These are phyloP conservation scores for Colletotrichum lentis DNA, from an alignment of 2,329 filamentous ascomycete species.

Conservation along the genomic window DNA sequence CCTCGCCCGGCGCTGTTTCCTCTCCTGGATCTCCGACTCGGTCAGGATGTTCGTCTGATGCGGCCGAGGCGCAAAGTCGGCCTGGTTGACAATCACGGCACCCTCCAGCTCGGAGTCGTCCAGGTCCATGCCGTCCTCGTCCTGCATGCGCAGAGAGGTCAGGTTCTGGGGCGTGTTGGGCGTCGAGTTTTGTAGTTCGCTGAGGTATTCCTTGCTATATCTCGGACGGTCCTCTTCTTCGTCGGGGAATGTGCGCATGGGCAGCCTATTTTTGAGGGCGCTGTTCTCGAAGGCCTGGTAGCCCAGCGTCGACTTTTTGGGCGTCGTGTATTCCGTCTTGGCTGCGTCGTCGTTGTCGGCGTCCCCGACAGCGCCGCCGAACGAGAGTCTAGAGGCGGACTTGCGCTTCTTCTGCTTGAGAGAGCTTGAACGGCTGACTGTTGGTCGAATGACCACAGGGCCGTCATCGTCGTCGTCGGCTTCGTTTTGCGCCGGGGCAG, in stretches of 20 bases:
- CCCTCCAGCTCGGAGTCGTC: constrained; percentile 70
- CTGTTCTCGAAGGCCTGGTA: constrained; percentile 73
- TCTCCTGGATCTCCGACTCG: constrained; percentile 35
- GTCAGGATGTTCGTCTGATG: constrained; percentile 53
- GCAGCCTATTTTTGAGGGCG: constrained; percentile 67
- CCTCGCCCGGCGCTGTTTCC: constrained; percentile 75
- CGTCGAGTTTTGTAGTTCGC: constrained; percentile 85
- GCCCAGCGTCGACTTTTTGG: constrained; percentile 70
- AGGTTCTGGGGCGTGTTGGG: constrained; percentile 79
- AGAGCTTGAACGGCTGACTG: constrained; percentile 57
- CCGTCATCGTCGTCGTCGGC: constrained; percentile 53
- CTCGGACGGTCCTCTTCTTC: constrained; percentile 74
- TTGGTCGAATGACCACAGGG: constrained; percentile 60
- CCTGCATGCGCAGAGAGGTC: constrained; percentile 53
- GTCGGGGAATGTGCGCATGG: constrained; percentile 61
- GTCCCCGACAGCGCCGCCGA: constrained; percentile 62
- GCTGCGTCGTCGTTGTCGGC: constrained; percentile 63
- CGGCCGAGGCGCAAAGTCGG: constrained; percentile 50
- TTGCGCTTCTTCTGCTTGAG: constrained; percentile 74
- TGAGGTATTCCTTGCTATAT: constrained; percentile 87
- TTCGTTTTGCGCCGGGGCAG: constrained; percentile 47
- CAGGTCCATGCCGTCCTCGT: constrained; percentile 62
- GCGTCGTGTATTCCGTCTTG: constrained; percentile 63
- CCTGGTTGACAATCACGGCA: constrained; percentile 67
- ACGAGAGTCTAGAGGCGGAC: constrained; percentile 74